These are phyloP conservation scores for Cladorrhinum sp. DNA, from an alignment of 2,329 filamentous ascomycete species.

Conservation along the genomic window DNA sequence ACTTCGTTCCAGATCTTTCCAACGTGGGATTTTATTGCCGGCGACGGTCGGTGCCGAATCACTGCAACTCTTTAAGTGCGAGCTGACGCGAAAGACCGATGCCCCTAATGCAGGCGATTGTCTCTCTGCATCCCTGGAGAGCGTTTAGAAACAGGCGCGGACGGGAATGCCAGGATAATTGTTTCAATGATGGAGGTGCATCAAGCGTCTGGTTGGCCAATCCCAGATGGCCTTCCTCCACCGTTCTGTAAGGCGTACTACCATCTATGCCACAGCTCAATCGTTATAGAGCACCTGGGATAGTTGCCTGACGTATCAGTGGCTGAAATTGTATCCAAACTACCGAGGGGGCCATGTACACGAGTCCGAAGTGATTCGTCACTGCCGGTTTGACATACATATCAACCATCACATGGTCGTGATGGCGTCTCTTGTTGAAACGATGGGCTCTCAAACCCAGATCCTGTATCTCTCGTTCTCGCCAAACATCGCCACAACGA, in stretches of 20 bases:
- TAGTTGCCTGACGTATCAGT: neutral
- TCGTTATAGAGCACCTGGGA: neutral
- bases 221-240: neutral
- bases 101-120: neutral
- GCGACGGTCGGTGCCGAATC: neutral
- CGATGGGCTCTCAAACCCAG: neutral
- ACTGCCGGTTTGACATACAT: neutral
- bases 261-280: neutral
- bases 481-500: neutral
- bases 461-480: neutral
- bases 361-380: neutral
- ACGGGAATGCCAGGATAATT: neutral
- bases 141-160: neutral
- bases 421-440: slow-evolving; percentile 3
- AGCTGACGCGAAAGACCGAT: neutral
- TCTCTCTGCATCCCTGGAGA: neutral
- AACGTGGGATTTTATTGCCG: neutral
- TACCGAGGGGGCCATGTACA: neutral
- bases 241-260: neutral
- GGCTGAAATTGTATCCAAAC: neutral
- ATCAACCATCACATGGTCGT: neutral
- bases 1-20: neutral
- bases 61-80: neutral
- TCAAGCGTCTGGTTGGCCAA: neutral
- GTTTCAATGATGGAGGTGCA: neutral